These are phyloP conservation scores for Plantago elongata DNA, from an alignment of 257 asterid species.

Conservation along the genomic window DNA sequence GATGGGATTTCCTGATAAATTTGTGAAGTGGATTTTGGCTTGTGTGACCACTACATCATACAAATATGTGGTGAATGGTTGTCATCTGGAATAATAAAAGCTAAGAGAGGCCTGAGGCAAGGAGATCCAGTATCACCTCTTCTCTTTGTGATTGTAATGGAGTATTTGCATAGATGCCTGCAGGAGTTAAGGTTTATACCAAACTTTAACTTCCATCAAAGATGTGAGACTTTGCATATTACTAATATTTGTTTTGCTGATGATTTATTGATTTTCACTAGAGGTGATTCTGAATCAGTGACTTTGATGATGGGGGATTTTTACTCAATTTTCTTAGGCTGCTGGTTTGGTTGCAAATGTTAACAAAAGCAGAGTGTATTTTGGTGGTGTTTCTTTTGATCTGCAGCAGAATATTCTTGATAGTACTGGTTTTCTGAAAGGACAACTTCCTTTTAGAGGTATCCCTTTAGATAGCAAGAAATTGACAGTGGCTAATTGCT, in stretches of 20 bases:
- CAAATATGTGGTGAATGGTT: not conserved
- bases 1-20: not conserved
- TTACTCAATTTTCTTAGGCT: not conserved
- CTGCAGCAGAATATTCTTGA: no score
- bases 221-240: no score
- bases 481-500: not conserved
- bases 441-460: not conserved
- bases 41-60: not conserved
- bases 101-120: no score
- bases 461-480: not conserved
- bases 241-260: not conserved
- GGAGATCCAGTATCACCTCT: slow-evolving; percentile 27
- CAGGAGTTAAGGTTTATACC: no score
- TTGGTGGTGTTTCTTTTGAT: no score
- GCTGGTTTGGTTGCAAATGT: no score
- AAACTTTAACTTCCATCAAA: no score
- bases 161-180: slow-evolving; percentile 4
- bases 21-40: not conserved
- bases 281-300: not conserved
- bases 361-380: no score
- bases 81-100: not conserved
- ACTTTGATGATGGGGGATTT: not conserved
- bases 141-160: slow-evolving; percentile 12
- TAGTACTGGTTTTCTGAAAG: not conserved
- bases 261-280: not conserved